Conservation (phyloP, 2,329 filamentous ascomycete species). For the Fusarium camptoceras region DNA sequence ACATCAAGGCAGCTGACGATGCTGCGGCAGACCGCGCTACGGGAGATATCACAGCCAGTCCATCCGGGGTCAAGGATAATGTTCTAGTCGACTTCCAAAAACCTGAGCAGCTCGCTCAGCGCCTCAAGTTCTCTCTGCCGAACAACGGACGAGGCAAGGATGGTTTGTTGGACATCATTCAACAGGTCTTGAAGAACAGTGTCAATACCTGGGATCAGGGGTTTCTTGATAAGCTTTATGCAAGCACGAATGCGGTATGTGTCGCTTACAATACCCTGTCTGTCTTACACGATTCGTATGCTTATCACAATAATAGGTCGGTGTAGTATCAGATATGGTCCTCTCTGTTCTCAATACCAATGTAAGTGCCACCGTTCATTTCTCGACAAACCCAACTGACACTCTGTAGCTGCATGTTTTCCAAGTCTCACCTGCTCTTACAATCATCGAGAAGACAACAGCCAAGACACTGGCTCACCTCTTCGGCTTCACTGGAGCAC, state of each 20-base stretch:
- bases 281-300: not conserved
- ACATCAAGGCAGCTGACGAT: constrained; percentile 77
- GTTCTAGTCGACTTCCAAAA: constrained; percentile 72
- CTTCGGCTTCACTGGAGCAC: constrained; percentile 79
- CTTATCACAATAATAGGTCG: constrained; percentile 65
- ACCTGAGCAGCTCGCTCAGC: constrained; percentile 67
- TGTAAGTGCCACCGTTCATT: constrained; percentile 56
- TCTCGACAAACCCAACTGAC: constrained; percentile 14
- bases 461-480: constrained; percentile 77
- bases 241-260: constrained; percentile 83
- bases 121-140: constrained; percentile 70
- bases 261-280: not conserved
- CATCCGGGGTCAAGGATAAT: constrained; percentile 59
- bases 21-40: constrained; percentile 63
- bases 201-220: constrained; percentile 99
- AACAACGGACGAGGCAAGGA: constrained; percentile 72
- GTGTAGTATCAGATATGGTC: constrained; percentile 85
- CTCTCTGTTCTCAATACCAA: constrained; percentile 93
- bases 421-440: constrained; percentile 89
- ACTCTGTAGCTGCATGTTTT: constrained; percentile 74
- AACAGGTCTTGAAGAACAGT: constrained; percentile 81
- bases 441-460: constrained; percentile 87
- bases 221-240: constrained; percentile 95
- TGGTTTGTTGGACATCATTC: constrained; percentile 78
- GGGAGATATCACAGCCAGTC: constrained; percentile 60